Evolutionary conservation across 345 rosid genomes (phyloP).

Genomic region (Eucalyptus cladocalyx): DNA sequence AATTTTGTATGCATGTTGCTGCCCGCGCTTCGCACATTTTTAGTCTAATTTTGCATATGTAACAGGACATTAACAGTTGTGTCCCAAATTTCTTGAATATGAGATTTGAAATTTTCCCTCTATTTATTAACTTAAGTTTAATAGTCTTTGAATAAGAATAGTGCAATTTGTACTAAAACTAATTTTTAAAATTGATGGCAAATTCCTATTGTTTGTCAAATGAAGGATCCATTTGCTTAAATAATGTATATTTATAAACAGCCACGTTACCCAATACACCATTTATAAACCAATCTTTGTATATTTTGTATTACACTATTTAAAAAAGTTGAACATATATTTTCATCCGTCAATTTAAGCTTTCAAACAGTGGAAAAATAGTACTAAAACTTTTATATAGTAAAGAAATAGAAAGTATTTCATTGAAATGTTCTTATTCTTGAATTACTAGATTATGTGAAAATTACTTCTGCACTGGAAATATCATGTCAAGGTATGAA

Average conservation of each 20-base stretch:
- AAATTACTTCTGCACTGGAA: not conserved
- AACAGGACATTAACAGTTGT: not conserved
- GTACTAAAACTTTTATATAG: not conserved
- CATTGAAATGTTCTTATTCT: not conserved
- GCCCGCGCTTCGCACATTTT: not conserved
- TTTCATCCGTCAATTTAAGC: not conserved
- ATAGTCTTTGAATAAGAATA: not conserved
- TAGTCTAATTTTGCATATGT: not conserved
- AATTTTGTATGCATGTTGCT: not conserved
- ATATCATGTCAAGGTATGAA: not conserved
- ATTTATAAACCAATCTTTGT: not conserved
- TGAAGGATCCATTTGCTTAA: not conserved
- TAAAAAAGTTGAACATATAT: not conserved
- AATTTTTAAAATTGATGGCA: not conserved
- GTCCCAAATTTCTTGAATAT: not conserved
- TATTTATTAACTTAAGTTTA: not conserved
- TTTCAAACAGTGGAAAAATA: not conserved
- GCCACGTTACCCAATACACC: not conserved
- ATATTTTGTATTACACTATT: not conserved
- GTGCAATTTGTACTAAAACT: not conserved
- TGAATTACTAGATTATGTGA: not conserved
- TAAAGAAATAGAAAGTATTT: not conserved
- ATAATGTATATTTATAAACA: not conserved
- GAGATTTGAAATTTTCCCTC: not conserved
- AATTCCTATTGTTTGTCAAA: not conserved